Percentiles rank a stretch among this genome's conserved stretches.
Conservation (phyloP, 441 rosid genomes). For the Euphorbia schlechtendalii region DNA sequence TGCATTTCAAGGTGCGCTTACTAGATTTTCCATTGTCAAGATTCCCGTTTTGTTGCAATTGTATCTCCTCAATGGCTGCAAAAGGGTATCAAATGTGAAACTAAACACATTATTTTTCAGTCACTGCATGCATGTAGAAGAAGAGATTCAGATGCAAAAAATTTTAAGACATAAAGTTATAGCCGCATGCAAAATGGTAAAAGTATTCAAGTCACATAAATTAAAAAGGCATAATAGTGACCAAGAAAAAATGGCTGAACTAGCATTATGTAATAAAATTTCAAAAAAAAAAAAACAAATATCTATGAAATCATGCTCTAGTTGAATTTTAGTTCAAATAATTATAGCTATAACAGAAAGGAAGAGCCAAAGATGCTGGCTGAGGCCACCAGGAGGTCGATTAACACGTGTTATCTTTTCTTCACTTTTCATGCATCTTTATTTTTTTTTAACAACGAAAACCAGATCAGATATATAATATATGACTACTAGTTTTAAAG, state of each 20-base stretch:
- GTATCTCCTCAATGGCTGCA: constrained; percentile 54
- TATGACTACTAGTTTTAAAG: neutral
- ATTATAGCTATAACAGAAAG: neutral
- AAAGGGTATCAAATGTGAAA: constrained; percentile 24
- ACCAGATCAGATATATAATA: neutral
- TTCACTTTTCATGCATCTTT: neutral
- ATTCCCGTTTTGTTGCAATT: constrained; percentile 31
- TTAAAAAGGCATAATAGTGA: neutral
- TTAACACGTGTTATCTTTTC: neutral
- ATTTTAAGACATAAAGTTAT: neutral
- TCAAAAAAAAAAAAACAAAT: neutral
- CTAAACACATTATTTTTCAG: constrained; percentile 6
- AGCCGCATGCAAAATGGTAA: neutral
- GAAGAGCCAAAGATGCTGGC: neutral
- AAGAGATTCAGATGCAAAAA: neutral
- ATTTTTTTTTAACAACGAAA: neutral
- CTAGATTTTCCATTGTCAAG: constrained; percentile 28
- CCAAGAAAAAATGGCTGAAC: neutral
- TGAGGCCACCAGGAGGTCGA: neutral
- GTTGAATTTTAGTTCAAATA: neutral
- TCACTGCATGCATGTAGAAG: neutral
- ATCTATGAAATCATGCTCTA: neutral
- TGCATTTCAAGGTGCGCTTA: constrained; percentile 28
- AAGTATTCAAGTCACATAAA: neutral
- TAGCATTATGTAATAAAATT: neutral